Evolutionary conservation across 2,329 filamentous ascomycete species (phyloP).

Genomic region (Phialemoniopsis sp.): DNA sequence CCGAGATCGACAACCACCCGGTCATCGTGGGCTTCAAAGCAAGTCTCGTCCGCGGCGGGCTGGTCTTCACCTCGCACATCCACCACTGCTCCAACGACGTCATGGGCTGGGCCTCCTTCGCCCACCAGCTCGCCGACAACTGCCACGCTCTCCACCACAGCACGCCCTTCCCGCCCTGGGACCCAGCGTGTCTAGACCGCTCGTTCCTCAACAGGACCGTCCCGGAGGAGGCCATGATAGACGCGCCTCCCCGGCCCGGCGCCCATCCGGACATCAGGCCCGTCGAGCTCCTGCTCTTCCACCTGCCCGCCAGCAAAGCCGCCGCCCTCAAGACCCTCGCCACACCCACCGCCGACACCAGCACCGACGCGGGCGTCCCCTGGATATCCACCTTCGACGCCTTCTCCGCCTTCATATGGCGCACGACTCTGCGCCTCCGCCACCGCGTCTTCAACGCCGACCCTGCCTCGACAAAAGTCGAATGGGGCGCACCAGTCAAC

Average conservation of each 20-base stretch:
- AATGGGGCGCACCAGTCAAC: too few species aligned
- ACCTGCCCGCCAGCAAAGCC: conserved; percentile 36
- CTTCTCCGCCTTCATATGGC: conserved; percentile 34
- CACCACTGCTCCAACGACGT: conserved; percentile 39
- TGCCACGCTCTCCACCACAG: conserved; percentile 25
- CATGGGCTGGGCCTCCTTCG: conserved; percentile 32
- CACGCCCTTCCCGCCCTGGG: conserved; percentile 25
- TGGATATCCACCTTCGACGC: conserved; percentile 42
- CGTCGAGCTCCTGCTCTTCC: conserved; percentile 27
- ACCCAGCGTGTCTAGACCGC: conserved; percentile 26
- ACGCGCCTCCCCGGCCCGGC: conserved; percentile 19
- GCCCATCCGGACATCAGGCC: conserved; percentile 21
- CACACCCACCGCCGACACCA: conserved; percentile 22
- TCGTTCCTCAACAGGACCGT: conserved; percentile 23
- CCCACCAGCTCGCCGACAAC: conserved; percentile 36
- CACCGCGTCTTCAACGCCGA: conserved; percentile 27
- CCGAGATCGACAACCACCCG: conserved; percentile 25
- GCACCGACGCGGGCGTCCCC: too few species aligned
- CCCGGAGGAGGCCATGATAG: conserved; percentile 20
- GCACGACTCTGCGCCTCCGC: conserved; percentile 25
- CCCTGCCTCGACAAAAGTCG: too few species aligned
- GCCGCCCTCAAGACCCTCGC: conserved; percentile 31
- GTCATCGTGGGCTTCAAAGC: conserved; percentile 30
- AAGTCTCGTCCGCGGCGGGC: conserved; percentile 33
- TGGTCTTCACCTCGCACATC: conserved; percentile 34